Evolutionary conservation across 371 early-diverging fungal species (phyloP), one percentile per base, ranked within the genome.

Genomic region (Dichotomocladium elegans): DNA sequence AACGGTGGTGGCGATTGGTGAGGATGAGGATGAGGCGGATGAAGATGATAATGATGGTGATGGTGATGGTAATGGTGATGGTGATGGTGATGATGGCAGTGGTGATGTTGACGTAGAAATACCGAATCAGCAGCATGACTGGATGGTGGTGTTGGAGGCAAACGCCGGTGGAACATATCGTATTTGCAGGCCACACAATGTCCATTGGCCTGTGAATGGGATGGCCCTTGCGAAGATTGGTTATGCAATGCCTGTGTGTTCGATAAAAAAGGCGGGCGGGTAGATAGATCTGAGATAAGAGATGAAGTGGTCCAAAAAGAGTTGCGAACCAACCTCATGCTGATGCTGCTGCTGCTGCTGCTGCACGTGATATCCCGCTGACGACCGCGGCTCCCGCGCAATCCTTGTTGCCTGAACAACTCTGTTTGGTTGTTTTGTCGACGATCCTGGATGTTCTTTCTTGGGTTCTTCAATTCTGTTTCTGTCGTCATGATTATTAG

Each of bases 81-180:
- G 21, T 15, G 37, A 37, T 37, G 37, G 8, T 37, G 37, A 11
- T 37, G 37, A 1, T 37, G 37, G 37, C 37, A 37, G 2, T 37
- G 37, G 37, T 37, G 37, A 37, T 27, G 33, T 25, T 31, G 35
- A 34, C 26, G 15, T 22, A n/a, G 14, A n/a, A 25, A 12, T 34
- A 5, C 26, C 1, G 8, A 3, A 4, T 34, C 21, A 6, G 14
- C 34, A 4, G 6, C 49, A 12, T 15, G 19, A 34, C 35, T 35
- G 8, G 49, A 35, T 35, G 49, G 49, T 17, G 49, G 49, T 17
- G 49, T 48, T 48, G 49, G 49, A 9, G 49, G 49, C 26, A 35
- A n/a, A 48, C 26, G 49, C 49, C 31, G 37, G 25, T 48, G 49
- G 25, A 48, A 35, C 49, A 48, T 25, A 15, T 48, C 49, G 34